Conservation (phyloP, 305 asterid species). For the Ruellia speciosa region DNA sequence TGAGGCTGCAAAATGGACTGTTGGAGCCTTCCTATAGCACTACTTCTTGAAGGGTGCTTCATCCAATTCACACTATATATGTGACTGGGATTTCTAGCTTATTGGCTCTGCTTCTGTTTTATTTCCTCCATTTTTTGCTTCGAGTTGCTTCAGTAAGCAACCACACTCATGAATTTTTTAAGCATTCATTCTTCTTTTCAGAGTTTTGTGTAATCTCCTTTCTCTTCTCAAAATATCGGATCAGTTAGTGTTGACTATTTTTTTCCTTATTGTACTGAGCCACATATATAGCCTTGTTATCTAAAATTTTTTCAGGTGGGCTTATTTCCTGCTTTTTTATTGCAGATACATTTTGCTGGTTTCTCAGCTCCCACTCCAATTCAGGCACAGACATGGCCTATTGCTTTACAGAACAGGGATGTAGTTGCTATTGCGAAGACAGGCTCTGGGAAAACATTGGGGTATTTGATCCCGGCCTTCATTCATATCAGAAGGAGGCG, state of each 20-base stretch:
- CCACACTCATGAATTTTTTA: constrained; percentile 54
- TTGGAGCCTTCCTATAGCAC: constrained; percentile 84
- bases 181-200: constrained; percentile 28
- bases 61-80: constrained; percentile 66
- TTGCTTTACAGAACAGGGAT: constrained; percentile 68
- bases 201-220: constrained; percentile 18
- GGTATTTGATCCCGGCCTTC: constrained; percentile 89
- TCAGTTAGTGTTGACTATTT: constrained; percentile 19
- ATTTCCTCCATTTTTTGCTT: constrained; percentile 80
- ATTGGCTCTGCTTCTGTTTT: constrained; percentile 81
- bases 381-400: constrained; percentile 98
- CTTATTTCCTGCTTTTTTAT: constrained; percentile 26
- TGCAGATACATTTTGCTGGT: constrained; percentile 77
- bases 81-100: constrained; percentile 79
- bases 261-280: constrained; percentile 18
- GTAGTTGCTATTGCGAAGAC: constrained; percentile 98
- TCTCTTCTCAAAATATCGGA: constrained; percentile 20
- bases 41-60: constrained; percentile 78
- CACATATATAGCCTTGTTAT: constrained; percentile 17
- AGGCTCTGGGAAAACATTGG: constrained; percentile 94
- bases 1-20: constrained; percentile 91
- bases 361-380: constrained; percentile 91
- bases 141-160: constrained; percentile 99
- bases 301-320: constrained; percentile 6
- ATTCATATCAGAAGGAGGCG: constrained; percentile 61